Percentiles rank a stretch among this genome's conserved stretches.
These are phyloP conservation scores for Theobroma grandiflorum DNA, from an alignment of 441 rosid species.

Conservation along the genomic window DNA sequence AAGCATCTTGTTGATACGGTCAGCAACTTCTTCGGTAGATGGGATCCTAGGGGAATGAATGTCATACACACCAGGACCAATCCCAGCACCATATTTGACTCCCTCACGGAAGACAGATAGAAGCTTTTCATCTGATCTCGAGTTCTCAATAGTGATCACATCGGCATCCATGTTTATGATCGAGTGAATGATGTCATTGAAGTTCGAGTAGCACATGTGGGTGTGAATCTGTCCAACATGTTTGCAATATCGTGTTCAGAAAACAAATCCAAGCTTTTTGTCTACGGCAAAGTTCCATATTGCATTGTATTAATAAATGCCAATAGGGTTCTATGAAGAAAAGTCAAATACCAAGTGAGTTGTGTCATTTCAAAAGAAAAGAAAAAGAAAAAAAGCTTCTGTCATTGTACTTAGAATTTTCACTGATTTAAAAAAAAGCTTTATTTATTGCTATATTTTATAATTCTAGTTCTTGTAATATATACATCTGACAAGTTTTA, in stretches of 20 bases:
- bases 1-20: conserved; percentile 93
- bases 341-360: background rate
- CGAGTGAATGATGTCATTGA: conserved; percentile 93
- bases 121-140: conserved; percentile 97
- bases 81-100: conserved; percentile 97
- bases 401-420: too few species aligned
- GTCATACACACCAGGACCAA: conserved; percentile 97
- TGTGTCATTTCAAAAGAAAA: background rate
- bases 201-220: conserved; percentile 98
- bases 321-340: background rate
- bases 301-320: background rate
- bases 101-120: conserved; percentile 97
- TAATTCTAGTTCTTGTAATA: too few species aligned
- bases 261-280: background rate
- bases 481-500: too few species aligned
- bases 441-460: too few species aligned
- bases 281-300: background rate
- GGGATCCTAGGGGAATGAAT: conserved; percentile 98
- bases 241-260: conserved; percentile 13
- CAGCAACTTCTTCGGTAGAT: conserved; percentile 88
- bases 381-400: too few species aligned
- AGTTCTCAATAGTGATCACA: conserved; percentile 97
- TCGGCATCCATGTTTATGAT: conserved; percentile 97
- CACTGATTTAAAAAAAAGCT: too few species aligned
- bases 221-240: conserved; percentile 74